These are phyloP conservation scores for Penicillium sp. DNA, from an alignment of 2,329 filamentous ascomycete genomes.

Conservation along the genomic window DNA sequence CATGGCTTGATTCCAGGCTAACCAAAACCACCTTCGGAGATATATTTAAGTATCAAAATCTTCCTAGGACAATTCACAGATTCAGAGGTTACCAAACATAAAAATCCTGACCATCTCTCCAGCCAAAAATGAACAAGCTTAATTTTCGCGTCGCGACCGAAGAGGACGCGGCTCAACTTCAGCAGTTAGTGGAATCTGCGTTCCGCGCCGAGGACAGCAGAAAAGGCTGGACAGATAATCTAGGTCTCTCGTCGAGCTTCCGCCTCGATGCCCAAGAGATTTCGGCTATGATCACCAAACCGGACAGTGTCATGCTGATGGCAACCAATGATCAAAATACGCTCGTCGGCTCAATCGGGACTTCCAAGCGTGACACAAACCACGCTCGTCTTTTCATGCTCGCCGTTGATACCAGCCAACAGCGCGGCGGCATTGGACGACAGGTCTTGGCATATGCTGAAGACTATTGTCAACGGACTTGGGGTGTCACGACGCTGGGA, in stretches of 20 bases:
- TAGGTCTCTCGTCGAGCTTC: slow-evolving; percentile 30
- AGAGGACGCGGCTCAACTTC: slow-evolving; percentile 39
- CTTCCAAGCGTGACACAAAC: slow-evolving; percentile 17
- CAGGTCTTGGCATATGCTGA: slow-evolving; percentile 32
- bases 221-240: slow-evolving; percentile 38
- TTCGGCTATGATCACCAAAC: slow-evolving; percentile 27
- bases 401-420: slow-evolving; percentile 23
- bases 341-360: slow-evolving; percentile 23
- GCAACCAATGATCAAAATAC: slow-evolving; percentile 13
- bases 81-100: no score
- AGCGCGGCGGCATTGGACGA: slow-evolving; percentile 27
- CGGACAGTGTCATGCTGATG: slow-evolving; percentile 30
- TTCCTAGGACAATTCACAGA: neutral
- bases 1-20: neutral
- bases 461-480: slow-evolving; percentile 25
- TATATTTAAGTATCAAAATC: neutral
- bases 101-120: neutral
- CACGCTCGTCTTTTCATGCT: slow-evolving; percentile 27
- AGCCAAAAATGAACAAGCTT: slow-evolving; percentile 23
- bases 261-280: slow-evolving; percentile 25
- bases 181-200: slow-evolving; percentile 41
- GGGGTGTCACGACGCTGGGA: slow-evolving; percentile 19
- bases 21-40: neutral
- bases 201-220: slow-evolving; percentile 45
- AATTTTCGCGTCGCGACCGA: slow-evolving; percentile 41